Conservation (phyloP, 2,329 filamentous ascomycete species). For the Penicillium sp. region DNA sequence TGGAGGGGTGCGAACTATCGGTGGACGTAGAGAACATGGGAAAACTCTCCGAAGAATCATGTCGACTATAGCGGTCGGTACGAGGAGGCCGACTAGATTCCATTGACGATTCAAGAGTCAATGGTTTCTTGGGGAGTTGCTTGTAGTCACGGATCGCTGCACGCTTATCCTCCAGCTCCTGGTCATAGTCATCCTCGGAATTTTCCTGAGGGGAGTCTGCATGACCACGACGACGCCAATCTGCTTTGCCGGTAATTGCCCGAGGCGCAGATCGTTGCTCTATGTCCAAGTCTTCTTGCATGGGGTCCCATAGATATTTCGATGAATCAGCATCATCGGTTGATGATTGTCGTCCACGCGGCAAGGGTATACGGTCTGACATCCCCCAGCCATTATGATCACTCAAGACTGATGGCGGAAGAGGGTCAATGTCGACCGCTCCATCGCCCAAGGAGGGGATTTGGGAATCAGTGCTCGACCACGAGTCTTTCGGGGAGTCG, state of each 20-base stretch:
- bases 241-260: slow-evolving; percentile 32
- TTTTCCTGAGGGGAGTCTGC: slow-evolving; percentile 22
- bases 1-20: slow-evolving; percentile 46
- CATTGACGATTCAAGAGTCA: slow-evolving; percentile 41
- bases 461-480: slow-evolving; percentile 23
- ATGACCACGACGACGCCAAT: slow-evolving; percentile 29
- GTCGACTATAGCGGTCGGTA: slow-evolving; percentile 37
- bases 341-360: slow-evolving; percentile 20
- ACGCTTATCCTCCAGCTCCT: slow-evolving; percentile 36
- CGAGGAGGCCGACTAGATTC: slow-evolving; percentile 25
- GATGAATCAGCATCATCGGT: slow-evolving; percentile 20
- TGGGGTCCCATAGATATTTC: slow-evolving; percentile 19
- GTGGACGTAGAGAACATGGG: slow-evolving; percentile 57
- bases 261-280: slow-evolving; percentile 37
- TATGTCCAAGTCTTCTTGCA: slow-evolving; percentile 17
- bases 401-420: slow-evolving; percentile 38
- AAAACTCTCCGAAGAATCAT: slow-evolving; percentile 55
- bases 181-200: slow-evolving; percentile 32
- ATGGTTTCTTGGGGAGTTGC: slow-evolving; percentile 41
- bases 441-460: slow-evolving; percentile 29
- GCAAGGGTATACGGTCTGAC: slow-evolving; percentile 20
- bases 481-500: slow-evolving; percentile 7
- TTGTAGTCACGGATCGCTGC: slow-evolving; percentile 43
- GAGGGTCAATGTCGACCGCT: slow-evolving; percentile 32
- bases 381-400: slow-evolving; percentile 31